A percentile compares a stretch with the other conserved stretches of the same genome.
These are phyloP conservation scores for Neurospora sp. DNA, from an alignment of 495 filamentous ascomycete genomes.

Conservation along the genomic window DNA sequence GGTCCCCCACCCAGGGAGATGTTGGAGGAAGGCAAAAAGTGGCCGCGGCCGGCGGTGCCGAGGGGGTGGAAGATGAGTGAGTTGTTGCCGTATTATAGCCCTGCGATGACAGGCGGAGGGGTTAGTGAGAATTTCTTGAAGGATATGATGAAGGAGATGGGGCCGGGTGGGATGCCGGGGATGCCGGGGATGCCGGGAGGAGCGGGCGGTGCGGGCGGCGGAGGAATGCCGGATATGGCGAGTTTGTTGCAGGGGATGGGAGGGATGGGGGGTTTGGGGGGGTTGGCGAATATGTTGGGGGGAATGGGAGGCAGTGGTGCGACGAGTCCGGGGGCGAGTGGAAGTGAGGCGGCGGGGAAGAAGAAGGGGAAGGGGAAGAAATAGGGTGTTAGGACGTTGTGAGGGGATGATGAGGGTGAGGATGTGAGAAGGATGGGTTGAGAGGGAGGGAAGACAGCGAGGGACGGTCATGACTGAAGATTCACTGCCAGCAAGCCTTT, in stretches of 20 bases:
- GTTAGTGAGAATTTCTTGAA: conserved; percentile 94
- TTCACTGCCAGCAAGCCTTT: neutral
- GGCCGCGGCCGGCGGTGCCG: conserved; percentile 65
- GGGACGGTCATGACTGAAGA: neutral
- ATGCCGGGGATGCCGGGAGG: conserved; percentile 3
- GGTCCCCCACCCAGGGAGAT: conserved; percentile 31
- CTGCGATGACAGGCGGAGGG: conserved; percentile 84
- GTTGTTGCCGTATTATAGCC: conserved; percentile 75
- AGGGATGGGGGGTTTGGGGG: conserved; percentile 10
- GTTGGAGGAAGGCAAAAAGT: conserved; percentile 48
- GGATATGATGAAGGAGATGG: conserved; percentile 95
- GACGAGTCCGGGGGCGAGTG: conserved; percentile 11
- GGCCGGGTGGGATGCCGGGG: conserved; percentile 29
- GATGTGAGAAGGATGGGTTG: neutral
- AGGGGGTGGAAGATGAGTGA: conserved; percentile 85
- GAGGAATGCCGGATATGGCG: conserved; percentile 29
- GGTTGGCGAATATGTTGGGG: neutral
- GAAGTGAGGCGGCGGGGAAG: conserved; percentile 25
- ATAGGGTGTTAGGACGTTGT: conserved; percentile 6
- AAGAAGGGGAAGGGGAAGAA: conserved; percentile 43
- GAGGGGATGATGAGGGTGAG: neutral
- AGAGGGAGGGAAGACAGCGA: neutral
- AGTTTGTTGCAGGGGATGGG: conserved; percentile 30
- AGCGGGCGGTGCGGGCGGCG: neutral
- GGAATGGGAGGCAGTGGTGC: conserved; percentile 12